These are phyloP conservation scores for Xylariaceae sp. DNA, from an alignment of 2,329 filamentous ascomycete genomes.

Conservation along the genomic window DNA sequence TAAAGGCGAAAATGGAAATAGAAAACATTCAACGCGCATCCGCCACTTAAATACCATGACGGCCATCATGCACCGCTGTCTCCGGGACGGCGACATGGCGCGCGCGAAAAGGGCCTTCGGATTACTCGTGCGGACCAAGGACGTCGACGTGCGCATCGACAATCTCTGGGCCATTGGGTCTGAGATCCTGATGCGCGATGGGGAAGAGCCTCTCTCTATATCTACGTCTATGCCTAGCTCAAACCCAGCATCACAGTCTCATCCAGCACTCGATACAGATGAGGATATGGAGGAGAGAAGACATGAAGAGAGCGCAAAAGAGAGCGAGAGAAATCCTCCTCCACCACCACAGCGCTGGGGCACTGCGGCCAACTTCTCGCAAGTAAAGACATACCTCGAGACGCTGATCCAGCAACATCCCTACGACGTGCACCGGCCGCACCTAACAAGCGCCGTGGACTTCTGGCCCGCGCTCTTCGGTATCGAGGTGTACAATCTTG, in stretches of 20 bases:
- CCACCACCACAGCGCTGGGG: conserved; percentile 48
- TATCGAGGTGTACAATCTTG: conserved; percentile 79
- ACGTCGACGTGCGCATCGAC: conserved; percentile 73
- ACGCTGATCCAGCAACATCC: conserved; percentile 79
- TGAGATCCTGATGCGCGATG: conserved; percentile 77
- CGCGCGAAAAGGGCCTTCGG: conserved; percentile 79
- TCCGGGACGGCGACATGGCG: conserved; percentile 72
- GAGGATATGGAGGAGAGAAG: not conserved
- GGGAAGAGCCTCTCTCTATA: conserved; percentile 43
- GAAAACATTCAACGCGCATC: conserved; percentile 46
- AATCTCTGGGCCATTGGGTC: conserved; percentile 84
- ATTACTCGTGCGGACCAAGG: conserved; percentile 66
- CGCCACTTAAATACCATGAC: conserved; percentile 72
- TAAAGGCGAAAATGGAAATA: conserved; percentile 2
- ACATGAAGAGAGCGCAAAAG: conserved; percentile 16
- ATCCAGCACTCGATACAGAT: not conserved
- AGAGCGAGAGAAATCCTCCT: not conserved
- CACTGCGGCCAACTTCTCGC: conserved; percentile 52
- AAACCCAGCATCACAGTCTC: not conserved
- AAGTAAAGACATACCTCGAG: conserved; percentile 71
- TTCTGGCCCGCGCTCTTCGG: conserved; percentile 85
- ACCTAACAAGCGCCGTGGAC: conserved; percentile 69
- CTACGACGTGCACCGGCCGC: conserved; percentile 66
- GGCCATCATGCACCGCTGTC: conserved; percentile 73
- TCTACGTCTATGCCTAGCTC: not conserved